These are phyloP conservation scores for Diaporthe longicolla DNA, from an alignment of 2,329 filamentous ascomycete genomes.

Conservation along the genomic window DNA sequence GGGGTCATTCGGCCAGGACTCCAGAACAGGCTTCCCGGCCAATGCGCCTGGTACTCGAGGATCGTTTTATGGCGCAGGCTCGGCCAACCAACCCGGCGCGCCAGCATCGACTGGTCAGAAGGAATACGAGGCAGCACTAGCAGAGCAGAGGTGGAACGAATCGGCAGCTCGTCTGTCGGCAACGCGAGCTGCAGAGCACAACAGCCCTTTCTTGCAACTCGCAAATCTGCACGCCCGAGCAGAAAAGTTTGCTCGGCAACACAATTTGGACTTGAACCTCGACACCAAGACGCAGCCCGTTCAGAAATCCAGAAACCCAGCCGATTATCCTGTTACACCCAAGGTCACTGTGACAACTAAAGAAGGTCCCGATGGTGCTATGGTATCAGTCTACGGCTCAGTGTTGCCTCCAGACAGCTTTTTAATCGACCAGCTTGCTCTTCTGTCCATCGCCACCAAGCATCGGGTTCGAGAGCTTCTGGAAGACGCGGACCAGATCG, in stretches of 20 bases:
- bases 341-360: constrained; percentile 68
- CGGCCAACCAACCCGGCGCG: constrained; percentile 70
- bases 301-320: constrained; percentile 64
- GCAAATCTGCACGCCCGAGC: constrained; percentile 72
- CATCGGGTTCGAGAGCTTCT: constrained; percentile 82
- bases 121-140: constrained; percentile 75
- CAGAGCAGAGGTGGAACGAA: constrained; percentile 75
- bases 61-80: constrained; percentile 75
- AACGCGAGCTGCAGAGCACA: constrained; percentile 77
- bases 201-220: constrained; percentile 79
- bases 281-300: constrained; percentile 65
- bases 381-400: constrained; percentile 74
- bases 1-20: constrained; percentile 58
- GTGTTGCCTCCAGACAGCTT: constrained; percentile 83
- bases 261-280: constrained; percentile 68
- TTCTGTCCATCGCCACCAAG: constrained; percentile 87
- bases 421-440: constrained; percentile 84
- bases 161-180: constrained; percentile 74
- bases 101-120: constrained; percentile 63
- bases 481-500: constrained; percentile 81
- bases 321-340: constrained; percentile 63
- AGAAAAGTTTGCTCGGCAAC: constrained; percentile 70
- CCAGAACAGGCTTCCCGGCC: constrained; percentile 67
- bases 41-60: constrained; percentile 69
- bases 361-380: constrained; percentile 71